A percentile compares a stretch with the other conserved stretches of the same genome.
These are phyloP conservation scores for Gracilaria domingensis DNA, from an alignment of 23 red algal species.

Conservation along the genomic window DNA sequence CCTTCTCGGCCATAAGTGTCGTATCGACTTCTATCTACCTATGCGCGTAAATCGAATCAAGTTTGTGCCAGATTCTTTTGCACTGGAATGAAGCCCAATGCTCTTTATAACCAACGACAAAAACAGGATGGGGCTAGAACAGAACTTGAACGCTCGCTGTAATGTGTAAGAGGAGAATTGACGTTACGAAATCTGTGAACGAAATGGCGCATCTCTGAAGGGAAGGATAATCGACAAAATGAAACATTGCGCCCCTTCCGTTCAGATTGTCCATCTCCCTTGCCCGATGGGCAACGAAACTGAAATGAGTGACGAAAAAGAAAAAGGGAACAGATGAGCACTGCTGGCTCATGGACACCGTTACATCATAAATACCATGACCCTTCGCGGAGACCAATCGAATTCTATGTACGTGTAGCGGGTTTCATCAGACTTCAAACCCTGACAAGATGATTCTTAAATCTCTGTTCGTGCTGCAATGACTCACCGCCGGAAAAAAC, in stretches of 20 bases:
- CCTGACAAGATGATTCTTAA: too few relatives aligned
- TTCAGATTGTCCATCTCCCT: neutral
- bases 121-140: too few relatives aligned
- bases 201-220: neutral
- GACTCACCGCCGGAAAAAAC: neutral
- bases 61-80: neutral
- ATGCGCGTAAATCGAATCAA: neutral
- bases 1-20: neutral
- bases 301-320: neutral
- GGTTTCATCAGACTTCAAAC: too few relatives aligned
- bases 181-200: neutral
- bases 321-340: neutral
- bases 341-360: neutral
- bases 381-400: neutral
- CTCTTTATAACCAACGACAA: too few relatives aligned
- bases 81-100: too few relatives aligned
- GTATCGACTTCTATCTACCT: neutral
- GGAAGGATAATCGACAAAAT: neutral
- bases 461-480: neutral
- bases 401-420: too few relatives aligned
- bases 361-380: neutral
- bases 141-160: neutral
- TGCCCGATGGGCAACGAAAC: neutral
- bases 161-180: neutral
- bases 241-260: neutral